Evolutionary conservation across 202 grass and related monocot genomes (phyloP).

Genomic region (Elaeis oleifera): DNA sequence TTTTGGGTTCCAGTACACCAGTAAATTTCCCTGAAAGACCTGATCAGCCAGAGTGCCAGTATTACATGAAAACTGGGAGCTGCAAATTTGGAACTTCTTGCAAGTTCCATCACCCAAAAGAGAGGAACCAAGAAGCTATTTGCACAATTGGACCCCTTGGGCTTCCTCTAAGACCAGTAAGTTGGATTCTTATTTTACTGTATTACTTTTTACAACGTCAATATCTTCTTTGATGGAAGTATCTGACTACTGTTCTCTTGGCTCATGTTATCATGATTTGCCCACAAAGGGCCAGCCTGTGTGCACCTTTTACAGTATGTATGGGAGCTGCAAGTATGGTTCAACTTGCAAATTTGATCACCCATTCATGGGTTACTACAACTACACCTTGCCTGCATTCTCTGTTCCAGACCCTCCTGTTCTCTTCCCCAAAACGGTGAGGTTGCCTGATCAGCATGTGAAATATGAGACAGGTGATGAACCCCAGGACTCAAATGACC

Average conservation of each 20-base stretch:
- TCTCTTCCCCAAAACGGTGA: neutral
- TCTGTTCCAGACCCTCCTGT: neutral
- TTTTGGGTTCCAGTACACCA: neutral
- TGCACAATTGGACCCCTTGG: neutral
- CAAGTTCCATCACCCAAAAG: slow-evolving; percentile 19
- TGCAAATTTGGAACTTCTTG: slow-evolving; percentile 17
- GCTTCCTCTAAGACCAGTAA: slow-evolving; percentile 14
- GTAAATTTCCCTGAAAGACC: slow-evolving; percentile 15
- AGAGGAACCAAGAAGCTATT: slow-evolving; percentile 9
- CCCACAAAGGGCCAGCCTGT: neutral
- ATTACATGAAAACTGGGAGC: slow-evolving; percentile 10
- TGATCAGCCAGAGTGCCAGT: slow-evolving; percentile 15
- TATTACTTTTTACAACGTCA: neutral
- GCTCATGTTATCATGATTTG: neutral
- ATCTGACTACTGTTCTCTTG: neutral
- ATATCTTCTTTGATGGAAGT: too few relatives aligned
- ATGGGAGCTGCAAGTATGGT: slow-evolving; percentile 14
- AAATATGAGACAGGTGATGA: slow-evolving; percentile 2
- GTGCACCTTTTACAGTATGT: neutral
- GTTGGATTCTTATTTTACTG: neutral
- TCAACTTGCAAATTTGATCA: slow-evolving; percentile 14
- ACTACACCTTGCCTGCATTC: neutral
- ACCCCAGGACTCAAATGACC: neutral
- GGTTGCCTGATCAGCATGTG: neutral
- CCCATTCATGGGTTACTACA: slow-evolving; percentile 1